These are phyloP conservation scores for Emiliania huxleyi DNA, from an alignment of 78 protist genomes.

Conservation along the genomic window DNA sequence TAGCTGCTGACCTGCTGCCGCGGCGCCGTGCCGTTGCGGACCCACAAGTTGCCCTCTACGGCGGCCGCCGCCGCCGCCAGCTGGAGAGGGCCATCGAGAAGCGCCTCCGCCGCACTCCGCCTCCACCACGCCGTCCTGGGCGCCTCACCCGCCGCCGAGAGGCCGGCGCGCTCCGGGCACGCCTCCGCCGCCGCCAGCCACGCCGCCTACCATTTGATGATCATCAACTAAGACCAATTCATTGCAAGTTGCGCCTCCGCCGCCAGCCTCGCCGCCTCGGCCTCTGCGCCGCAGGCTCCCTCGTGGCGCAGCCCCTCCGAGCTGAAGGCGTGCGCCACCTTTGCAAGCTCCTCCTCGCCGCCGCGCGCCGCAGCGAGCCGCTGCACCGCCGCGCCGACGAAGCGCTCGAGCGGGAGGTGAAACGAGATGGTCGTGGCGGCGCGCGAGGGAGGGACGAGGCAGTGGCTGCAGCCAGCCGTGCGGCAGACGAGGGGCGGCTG, in stretches of 20 bases:
- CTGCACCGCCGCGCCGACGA: not conserved
- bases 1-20: not conserved
- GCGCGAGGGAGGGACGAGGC: not conserved
- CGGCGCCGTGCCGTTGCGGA: not conserved
- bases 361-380: not conserved
- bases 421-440: not conserved
- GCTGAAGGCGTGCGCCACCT: no score
- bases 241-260: no score
- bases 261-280: no score
- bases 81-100: not conserved
- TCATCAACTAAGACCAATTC: no score
- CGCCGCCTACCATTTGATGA: no score
- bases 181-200: no score
- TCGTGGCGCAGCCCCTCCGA: no score
- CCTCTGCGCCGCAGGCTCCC: no score
- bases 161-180: no score
- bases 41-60: not conserved
- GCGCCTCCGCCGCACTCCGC: not conserved
- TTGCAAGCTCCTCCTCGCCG: no score
- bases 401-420: not conserved
- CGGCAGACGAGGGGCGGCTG: not conserved
- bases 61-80: not conserved
- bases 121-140: no score
- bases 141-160: no score
- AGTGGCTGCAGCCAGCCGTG: not conserved